These are phyloP conservation scores for Pseudocercospora macadamiae DNA, from an alignment of 2,329 filamentous ascomycete genomes.

Conservation along the genomic window DNA sequence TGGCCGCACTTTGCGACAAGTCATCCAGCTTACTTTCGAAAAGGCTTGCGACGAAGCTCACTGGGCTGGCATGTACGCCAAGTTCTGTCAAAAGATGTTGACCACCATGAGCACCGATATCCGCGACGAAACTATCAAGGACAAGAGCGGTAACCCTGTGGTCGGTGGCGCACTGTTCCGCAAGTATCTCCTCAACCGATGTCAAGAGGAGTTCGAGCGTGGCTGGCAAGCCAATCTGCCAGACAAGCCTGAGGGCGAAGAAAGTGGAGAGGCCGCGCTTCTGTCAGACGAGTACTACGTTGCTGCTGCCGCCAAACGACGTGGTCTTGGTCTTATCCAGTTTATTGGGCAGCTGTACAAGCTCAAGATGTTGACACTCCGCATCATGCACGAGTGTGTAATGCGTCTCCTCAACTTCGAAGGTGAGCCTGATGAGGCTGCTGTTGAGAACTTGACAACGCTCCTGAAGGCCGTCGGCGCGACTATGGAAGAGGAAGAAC, in stretches of 20 bases:
- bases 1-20: slow-evolving; percentile 90
- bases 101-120: slow-evolving; percentile 94
- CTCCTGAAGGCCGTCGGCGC: slow-evolving; percentile 87
- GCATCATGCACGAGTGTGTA: slow-evolving; percentile 99
- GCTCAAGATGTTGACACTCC: slow-evolving; percentile 95
- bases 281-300: slow-evolving; percentile 96
- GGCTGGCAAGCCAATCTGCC: slow-evolving; percentile 93
- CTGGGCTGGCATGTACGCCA: slow-evolving; percentile 98
- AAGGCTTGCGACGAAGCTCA: slow-evolving; percentile 98
- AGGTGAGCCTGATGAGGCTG: slow-evolving; percentile 88
- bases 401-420: slow-evolving; percentile 96
- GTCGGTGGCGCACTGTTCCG: slow-evolving; percentile 93
- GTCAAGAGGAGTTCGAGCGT: slow-evolving; percentile 97
- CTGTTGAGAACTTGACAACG: slow-evolving; percentile 94
- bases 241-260: slow-evolving; percentile 69
- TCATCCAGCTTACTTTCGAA: slow-evolving; percentile 98
- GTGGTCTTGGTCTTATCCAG: slow-evolving; percentile 95
- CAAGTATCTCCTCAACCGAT: slow-evolving; percentile 97
- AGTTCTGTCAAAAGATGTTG: slow-evolving; percentile 97
- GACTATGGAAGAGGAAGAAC: slow-evolving; percentile 77
- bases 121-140: slow-evolving; percentile 90
- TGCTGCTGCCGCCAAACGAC: slow-evolving; percentile 91
- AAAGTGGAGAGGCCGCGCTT: slow-evolving; percentile 73
- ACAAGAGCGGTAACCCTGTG: slow-evolving; percentile 86
- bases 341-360: slow-evolving; percentile 99